phyloP scores from a whole-genome alignment of 768 basidiomycete genomes.

The Udeniomyces megalosporus region DNA sequence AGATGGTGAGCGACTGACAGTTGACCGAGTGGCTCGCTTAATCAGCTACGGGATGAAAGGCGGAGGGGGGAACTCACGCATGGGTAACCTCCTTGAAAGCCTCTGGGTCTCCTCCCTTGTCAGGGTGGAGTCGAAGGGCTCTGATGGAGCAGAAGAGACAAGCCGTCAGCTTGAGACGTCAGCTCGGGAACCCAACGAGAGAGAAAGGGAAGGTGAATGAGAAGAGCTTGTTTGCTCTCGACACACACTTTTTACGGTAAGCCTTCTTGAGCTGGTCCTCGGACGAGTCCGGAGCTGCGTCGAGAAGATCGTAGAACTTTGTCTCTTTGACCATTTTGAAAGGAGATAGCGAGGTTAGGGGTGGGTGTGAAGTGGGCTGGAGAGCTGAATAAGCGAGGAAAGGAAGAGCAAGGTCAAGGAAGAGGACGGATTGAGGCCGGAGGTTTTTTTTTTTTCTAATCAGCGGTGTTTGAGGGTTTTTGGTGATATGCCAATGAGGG shows the following conservation, averaged over 20 bases:
- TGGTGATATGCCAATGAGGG: too few relatives aligned
- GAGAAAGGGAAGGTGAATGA: too few relatives aligned
- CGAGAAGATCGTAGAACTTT: slow-evolving; percentile 51
- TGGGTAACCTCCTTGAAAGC: slow-evolving; percentile 94
- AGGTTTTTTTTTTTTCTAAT: too few relatives aligned
- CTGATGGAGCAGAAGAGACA: slow-evolving; percentile 31
- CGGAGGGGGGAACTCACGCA: slow-evolving; percentile 42
- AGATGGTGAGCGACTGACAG: background rate
- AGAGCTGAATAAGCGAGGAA: background rate
- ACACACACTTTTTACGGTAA: slow-evolving; percentile 67
- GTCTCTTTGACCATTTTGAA: slow-evolving; percentile 12
- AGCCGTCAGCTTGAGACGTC: too few relatives aligned
- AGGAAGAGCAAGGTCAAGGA: background rate
- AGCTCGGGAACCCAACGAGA: too few relatives aligned
- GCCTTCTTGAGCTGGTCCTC: slow-evolving; percentile 86
- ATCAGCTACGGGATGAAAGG: background rate
- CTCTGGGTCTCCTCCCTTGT: slow-evolving; percentile 93
- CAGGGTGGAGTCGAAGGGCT: slow-evolving; percentile 69
- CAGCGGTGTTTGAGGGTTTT: too few relatives aligned
- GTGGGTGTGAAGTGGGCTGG: background rate
- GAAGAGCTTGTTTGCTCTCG: too few relatives aligned
- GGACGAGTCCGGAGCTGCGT: slow-evolving; percentile 58
- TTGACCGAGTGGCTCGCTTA: background rate
- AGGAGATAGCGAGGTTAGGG: background rate
- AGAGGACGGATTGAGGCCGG: background rate